Evolutionary conservation across 441 rosid species (phyloP), one percentile per base, ranked within the genome.

Genomic region (Oxalis stricta): DNA sequence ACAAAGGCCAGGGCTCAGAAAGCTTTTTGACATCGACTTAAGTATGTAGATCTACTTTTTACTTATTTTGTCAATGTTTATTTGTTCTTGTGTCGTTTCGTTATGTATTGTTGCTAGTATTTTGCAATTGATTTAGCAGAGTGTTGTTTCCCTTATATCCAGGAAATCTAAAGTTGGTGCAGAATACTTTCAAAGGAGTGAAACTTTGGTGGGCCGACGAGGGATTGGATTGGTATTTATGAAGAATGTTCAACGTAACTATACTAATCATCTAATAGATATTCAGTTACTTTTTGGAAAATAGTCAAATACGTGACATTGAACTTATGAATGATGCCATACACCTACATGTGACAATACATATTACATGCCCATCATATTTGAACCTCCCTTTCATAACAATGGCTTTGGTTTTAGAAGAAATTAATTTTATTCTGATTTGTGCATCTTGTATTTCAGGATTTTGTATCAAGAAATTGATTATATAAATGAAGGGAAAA

Each of bases 161-260:
- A 85, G 98, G 96, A 83, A 48, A 81, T 91, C n/a, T n/a, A n/a
- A n/a, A n/a, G n/a, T n/a, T n/a, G n/a, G n/a, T 34, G 92, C 98
- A 39, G 95, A 85, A 59, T 91, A 86, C 63, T 94, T 91, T 57
- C 99, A 91, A 61, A 91, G 84, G 73, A 15, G 86, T 50, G 99
- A 91, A 86, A 91, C 65, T 91, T 96, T 31, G 99, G 86, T 74
- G 99, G 99, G 38, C 96, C 99, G 21, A 91, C 83, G 76, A 82
- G 99, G 70, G 99, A 91, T 42, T 91, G 99, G 96, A 95, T 91
- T 72, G 95, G 96, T 19, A 91, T 91, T 40, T 91, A 91, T 62
- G 99, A 92, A 77, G 99, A 92, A 66, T 92, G 99, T 69, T 95
- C 99, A 4, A 70, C n/a, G 46, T 46, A 96, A 86, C 15, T 63